Percentiles rank a stretch among this genome's conserved stretches.
Conservation (phyloP, 768 basidiomycete genomes). For the Rhizopogon roseolus region DNA sequence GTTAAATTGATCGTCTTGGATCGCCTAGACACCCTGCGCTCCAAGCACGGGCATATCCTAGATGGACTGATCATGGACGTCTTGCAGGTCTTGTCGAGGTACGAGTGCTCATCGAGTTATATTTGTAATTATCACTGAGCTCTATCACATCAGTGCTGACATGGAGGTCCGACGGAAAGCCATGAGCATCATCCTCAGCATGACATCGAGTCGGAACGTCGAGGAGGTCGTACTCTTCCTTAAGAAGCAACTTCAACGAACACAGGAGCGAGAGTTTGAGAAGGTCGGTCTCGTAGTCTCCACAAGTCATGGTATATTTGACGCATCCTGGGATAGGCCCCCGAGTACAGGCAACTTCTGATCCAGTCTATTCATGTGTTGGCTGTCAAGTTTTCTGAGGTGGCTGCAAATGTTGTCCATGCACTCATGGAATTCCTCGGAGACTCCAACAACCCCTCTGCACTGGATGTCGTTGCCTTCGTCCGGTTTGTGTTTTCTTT, state of each 20-base stretch:
- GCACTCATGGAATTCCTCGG: slow-evolving; percentile 92
- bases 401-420: slow-evolving; percentile 93
- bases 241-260: slow-evolving; percentile 95
- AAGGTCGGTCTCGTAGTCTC: slow-evolving; percentile 48
- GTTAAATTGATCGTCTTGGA: slow-evolving; percentile 97
- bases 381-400: slow-evolving; percentile 94
- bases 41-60: slow-evolving; percentile 83
- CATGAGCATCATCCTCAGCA: slow-evolving; percentile 80
- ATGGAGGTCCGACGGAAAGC: slow-evolving; percentile 97
- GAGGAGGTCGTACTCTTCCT: slow-evolving; percentile 95
- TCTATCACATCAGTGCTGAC: slow-evolving; percentile 58
- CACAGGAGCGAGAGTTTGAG: slow-evolving; percentile 88
- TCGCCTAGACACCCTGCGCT: slow-evolving; percentile 75
- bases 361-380: slow-evolving; percentile 97
- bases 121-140: background rate
- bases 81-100: slow-evolving; percentile 85
- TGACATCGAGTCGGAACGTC: slow-evolving; percentile 92
- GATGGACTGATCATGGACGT: slow-evolving; percentile 95
- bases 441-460: slow-evolving; percentile 91
- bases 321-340: slow-evolving; percentile 45
- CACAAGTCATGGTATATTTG: background rate
- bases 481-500: slow-evolving; percentile 44
- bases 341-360: slow-evolving; percentile 92
- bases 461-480: slow-evolving; percentile 90
- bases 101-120: slow-evolving; percentile 1